Base-by-base conservation (phyloP, 2,329 filamentous ascomycete genomes). In the Endocalyx cinctus region DNA sequence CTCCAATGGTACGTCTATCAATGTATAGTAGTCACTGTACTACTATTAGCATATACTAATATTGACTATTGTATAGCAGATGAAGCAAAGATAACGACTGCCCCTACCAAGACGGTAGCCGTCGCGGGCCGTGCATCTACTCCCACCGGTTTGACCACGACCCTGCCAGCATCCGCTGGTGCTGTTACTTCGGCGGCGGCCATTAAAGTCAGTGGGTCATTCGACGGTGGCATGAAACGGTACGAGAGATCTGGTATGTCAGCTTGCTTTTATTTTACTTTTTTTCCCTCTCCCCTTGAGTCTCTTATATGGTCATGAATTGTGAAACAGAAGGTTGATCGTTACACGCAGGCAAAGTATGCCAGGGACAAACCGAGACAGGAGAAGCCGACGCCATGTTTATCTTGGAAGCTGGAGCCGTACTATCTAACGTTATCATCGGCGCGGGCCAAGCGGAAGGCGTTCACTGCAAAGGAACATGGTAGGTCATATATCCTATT, bases 381-480 rank as follows among this genome's bases (percentile, higher is more conserved):
- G 46, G 48, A 11, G 43, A 48, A 25, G 14, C 31, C 0, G 46
- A 48, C 30, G 42, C 48, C 18, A 45, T 51, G 29, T 48, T 50
- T 34, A 31, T 41, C 25, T 41, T 48, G 30, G 53, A 64, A 36
- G 39, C 54, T 0, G 66, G 66, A 2, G 67, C 64, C 7, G 64
- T 60, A 1, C 55, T 70, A 28, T 61, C 54, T 36, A 70, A 70
- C 35, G 66, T 64, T 27, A 68, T 67, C 39, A 70, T 70, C 17
- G 66, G 67, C 38, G 52, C 56, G 27, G 56, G 66, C 48, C 64
- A 68, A 39, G 50, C 55, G 13, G 66, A 70, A 43, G 66, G 67
- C 23, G 58, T 70, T 6, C 65, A 70, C 54, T 70, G 66, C 42
- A 50, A 59, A 26, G 66, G 66, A 10, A 41, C 54, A 4, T 69